Evolutionary conservation across 305 asterid genomes (phyloP), one percentile per base, ranked within the genome.

Genomic region (Fraxinus sp.): DNA sequence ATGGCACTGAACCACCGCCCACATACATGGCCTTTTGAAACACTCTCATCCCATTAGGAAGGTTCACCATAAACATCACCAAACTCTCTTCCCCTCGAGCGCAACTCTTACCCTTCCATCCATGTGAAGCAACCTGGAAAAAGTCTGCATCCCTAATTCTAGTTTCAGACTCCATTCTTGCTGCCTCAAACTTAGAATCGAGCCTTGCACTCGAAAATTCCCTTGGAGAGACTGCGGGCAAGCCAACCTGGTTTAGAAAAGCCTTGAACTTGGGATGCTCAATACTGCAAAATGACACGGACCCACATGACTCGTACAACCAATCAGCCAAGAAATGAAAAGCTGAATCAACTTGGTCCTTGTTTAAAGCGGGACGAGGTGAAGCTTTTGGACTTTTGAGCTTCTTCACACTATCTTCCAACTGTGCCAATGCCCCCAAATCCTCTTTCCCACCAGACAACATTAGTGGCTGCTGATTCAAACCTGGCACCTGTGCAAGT

Each of bases 391-490:
- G 94, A 80, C 93, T 91, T 82, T 90, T 93, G 39, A 95, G 92
- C 92, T 86, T 90, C 90, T 93, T 95, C 79, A 95, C 98, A 52
- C 98, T 95, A 16, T 91, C 91, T 81, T 95, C 98, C 89, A 95
- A 78, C 89, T 89, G 86, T 28, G 98, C 98, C 82, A 95, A 85
- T 41, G 98, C 91, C 82, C 88, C 91, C 86, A 93, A 90, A 89
- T 95, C 98, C 72, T 95, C 98, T 85, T 91, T 92, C 77, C 98
- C 98, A 66, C 98, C 97, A 7, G 98, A 93, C 76, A 95, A 86
- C 26, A 86, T 85, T 68, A 87, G 87, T 13, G 91, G 93, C 79
- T 84, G 90, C 33, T 83, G 87, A 66, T 76, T 32, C 86, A 83
- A 43, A 20, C 84, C 85, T 57, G 87, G 68, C 8, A 81, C 64